Base-by-base conservation (phyloP, 306 rosid genomes). In the Sicyos baderoa region DNA sequence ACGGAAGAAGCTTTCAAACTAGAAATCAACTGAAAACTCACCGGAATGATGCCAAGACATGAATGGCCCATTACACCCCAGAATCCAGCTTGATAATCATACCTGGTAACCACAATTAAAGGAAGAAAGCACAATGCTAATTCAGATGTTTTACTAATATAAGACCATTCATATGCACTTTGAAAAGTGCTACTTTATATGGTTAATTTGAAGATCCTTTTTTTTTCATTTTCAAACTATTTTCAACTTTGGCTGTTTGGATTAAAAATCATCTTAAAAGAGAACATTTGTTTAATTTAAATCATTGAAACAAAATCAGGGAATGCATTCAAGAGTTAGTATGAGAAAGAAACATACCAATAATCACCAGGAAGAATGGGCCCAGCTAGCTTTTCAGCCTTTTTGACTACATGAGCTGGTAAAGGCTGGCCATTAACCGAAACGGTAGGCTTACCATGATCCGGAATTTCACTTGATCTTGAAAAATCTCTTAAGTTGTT, bases 21-120 rank as follows among this genome's bases (percentile, higher is more conserved):
- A 37, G n/a, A 70, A 70, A 35, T 18, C n/a, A 75, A 72, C 23
- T 23, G 47, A 44, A 9, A 51, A 62, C 87, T 78, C 54, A 84
- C 87, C 42, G 87, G 87, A 76, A 84, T 81, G 54, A 84, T 78
- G 76, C 87, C 87, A 25, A 78, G 85, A 78, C 87, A 84, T 58
- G 79, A 71, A 55, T 84, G 81, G 55, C 81, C 83, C 75, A 81
- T 81, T 69, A 78, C 83, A 66, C 87, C 87, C 87, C 87, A 84
- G 79, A 84, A 84, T 54, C 87, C 87, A 53, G 87, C 85, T 64
- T 67, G 81, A 56, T 68, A 78, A 76, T 84, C 87, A 60, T 84
- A 84, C 87, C 87, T 84, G 68, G 19, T 48, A 58, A 67, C 50
- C 42, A 66, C 40, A 53, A 59, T 67, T 25, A 27, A 21, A 63